phyloP scores from a whole-genome alignment of 192 early-diverging fungal genomes.

The Umbelopsis sp. region DNA sequence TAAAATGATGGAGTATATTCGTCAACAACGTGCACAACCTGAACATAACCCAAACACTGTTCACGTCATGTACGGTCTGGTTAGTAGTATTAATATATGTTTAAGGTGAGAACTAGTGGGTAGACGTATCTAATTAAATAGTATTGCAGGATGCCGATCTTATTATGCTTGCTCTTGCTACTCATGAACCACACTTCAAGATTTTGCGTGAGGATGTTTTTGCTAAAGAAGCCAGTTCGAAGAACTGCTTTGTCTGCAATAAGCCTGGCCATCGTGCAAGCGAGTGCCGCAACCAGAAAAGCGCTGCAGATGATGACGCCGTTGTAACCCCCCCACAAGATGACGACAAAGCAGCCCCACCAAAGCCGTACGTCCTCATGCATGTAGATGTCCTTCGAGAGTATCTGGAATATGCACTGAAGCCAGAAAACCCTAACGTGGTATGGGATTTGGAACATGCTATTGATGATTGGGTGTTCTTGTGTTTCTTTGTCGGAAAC shows the following conservation, averaged over 20 bases:
- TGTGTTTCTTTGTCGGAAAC: conserved; percentile 98
- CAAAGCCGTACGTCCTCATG: conserved; percentile 82
- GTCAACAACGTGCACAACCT: conserved; percentile 74
- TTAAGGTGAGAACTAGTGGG: background rate
- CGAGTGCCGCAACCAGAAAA: conserved; percentile 52
- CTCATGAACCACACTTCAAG: conserved; percentile 97
- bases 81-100: conserved; percentile 28
- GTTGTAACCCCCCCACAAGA: background rate
- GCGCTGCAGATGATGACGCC: background rate
- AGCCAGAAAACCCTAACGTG: conserved; percentile 65
- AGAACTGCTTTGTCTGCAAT: conserved; percentile 66
- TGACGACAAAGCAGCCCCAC: conserved; percentile 49
- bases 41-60: conserved; percentile 88
- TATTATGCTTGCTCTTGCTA: conserved; percentile 95
- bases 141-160: conserved; percentile 87
- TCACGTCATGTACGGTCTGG: conserved; percentile 90
- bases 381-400: conserved; percentile 85
- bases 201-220: conserved; percentile 95
- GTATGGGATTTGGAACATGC: conserved; percentile 87
- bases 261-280: conserved; percentile 66
- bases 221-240: conserved; percentile 71
- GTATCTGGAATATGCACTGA: conserved; percentile 87
- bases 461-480: conserved; percentile 96
- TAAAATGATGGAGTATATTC: conserved; percentile 98
- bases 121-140: background rate